Evolutionary conservation across 139 green algal species (phyloP), one percentile per base, ranked within the genome.

Genomic region (Bryopsis sp.): DNA sequence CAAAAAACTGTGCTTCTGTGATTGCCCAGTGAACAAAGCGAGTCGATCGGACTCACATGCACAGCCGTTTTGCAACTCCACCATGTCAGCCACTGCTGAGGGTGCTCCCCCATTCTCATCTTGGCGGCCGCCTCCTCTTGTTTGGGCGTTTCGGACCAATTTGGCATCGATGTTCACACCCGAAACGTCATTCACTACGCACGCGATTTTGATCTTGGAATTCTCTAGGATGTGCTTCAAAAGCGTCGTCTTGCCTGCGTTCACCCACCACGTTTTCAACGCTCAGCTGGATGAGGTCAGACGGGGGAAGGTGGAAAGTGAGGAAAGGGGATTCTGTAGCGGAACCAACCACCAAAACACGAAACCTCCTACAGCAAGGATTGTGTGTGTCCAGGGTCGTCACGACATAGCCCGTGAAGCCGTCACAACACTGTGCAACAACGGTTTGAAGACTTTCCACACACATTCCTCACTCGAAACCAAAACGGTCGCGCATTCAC

Each of bases 171-270:
- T 92, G 75, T 97, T 97, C 32, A 97, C 79, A 2, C 47, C 70
- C 6, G 91, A 89, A 3, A 97, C 89, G 62, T 97, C 91, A 71
- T 97, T 97, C 1, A 97, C 91, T 46, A 97, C 90, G 74, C 90
- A 95, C 0, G 87, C 91, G 34, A 97, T 89, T 78, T 95, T 96
- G 34, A 89, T 72, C 31, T 71, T 82, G 6, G 39, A 80, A 59
- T 94, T 89, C 59, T 95, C 78, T 58, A 97, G 72, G 33, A 96
- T 61, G 63, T 96, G 75, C 1, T 88, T 79, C 58, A 97, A 78
- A 6, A 97, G 72, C 3, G 90, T 96, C 0, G 91, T 97, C 70
- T 97, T 97, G 50, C 91, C 91, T 86, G 80, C 48, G n/a, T n/a
- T n/a, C n/a, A n/a, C n/a, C n/a, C 26, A 6, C 15, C 7, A 76